A percentile compares a stretch with the other conserved stretches of the same genome.
Conservation (phyloP, 140 eudicot genomes). For the Anethum foeniculum region DNA sequence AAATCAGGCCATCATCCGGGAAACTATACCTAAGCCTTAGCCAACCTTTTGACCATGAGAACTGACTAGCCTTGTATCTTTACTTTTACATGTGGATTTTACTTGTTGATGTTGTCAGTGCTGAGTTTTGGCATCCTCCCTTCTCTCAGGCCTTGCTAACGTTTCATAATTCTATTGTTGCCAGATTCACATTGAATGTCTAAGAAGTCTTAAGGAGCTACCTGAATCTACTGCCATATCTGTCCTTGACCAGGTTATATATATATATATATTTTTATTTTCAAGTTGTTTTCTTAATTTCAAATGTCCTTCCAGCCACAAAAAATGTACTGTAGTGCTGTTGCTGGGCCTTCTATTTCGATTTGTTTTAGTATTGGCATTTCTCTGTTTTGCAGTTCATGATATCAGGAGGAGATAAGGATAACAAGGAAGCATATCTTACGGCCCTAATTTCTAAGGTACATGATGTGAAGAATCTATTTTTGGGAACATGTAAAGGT, state of each 20-base stretch:
- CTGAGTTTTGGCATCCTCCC: neutral
- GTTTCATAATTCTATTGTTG: slow-evolving; percentile 13
- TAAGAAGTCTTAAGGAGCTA: slow-evolving; percentile 52
- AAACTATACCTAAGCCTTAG: neutral
- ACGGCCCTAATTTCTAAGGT: slow-evolving; percentile 56
- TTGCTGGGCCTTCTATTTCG: slow-evolving; percentile 1
- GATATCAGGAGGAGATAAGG: slow-evolving; percentile 72
- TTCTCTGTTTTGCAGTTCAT: slow-evolving; percentile 49
- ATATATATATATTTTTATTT: slow-evolving; percentile 7
- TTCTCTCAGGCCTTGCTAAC: neutral
- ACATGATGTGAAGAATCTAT: neutral
- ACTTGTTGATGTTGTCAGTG: neutral
- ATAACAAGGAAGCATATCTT: slow-evolving; percentile 65
- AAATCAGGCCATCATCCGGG: neutral
- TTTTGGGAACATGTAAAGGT: neutral
- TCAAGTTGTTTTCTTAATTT: neutral
- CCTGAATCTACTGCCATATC: slow-evolving; percentile 75
- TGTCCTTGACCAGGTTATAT: slow-evolving; percentile 78
- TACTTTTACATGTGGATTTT: neutral
- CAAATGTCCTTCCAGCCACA: neutral
- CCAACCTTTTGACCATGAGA: neutral
- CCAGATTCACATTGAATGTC: slow-evolving; percentile 59
- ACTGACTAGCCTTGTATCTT: neutral
- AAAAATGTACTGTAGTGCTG: neutral
- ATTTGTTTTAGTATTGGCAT: slow-evolving; percentile 5